Base-by-base conservation (phyloP, 2,329 filamentous ascomycete species). In the Colletotrichum sidae region DNA sequence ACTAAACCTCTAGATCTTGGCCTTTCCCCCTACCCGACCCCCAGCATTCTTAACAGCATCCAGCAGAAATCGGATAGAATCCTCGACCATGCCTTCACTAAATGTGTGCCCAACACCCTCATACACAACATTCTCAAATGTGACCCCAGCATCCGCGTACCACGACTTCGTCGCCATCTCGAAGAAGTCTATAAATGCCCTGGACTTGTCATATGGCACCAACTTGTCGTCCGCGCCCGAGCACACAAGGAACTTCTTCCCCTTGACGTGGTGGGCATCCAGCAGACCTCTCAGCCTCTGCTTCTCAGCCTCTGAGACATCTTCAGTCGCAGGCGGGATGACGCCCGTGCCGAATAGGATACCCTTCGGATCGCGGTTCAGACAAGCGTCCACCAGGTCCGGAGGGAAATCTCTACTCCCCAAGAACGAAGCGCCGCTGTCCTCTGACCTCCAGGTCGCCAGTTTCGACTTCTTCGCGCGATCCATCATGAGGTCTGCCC, bases 381-480 rank as follows among this genome's bases (percentile, higher is more conserved):
- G 79, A 37, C 93, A 86, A 0, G 87, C 84, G 1, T 84, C 78
- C 1, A 94, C 78, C 7, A 97, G 84, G 0, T 88, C 84, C 0
- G 78, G 75, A 0, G 95, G 94, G 71, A 97, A 97, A 72, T 94
- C 91, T 44, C 79, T 80, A 62, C 91, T 94, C 3, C 93, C 93
- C 1, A 96, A 73, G 72, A 98, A 96, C 0, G 84, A 78, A 0
- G 81, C 77, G 0, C 89, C 90, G 0, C 83, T 82, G 13, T 86
- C 80, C 11, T 83, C 82, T 2, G 81, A 76, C 0, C 84, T 86
- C 78, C 86, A 93, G 0, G 88, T 86, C 12, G 83, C 69, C 10
- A 91, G 80, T 72, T 90, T 92, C 0, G 90, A 91, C 42, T 90
- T 81, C 6, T 86, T 82, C 1, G 95, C 95, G 10, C 96, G 92